These are phyloP conservation scores for Dysphania ambrosioides DNA, from an alignment of 148 eudicot species.

Conservation along the genomic window DNA sequence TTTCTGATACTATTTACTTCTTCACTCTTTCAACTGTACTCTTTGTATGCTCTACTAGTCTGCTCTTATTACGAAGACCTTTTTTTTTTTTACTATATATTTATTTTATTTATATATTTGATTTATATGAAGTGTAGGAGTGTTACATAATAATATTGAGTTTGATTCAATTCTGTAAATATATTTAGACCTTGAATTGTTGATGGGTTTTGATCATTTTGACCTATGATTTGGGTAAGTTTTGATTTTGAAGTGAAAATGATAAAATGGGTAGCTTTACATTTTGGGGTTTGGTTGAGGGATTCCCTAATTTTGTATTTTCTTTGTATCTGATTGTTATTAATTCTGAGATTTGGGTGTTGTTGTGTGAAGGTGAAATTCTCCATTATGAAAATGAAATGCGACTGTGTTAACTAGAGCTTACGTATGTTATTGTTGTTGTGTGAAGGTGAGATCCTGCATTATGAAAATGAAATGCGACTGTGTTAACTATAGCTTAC, in stretches of 20 bases:
- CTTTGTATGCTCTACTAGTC: background rate
- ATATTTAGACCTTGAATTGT: background rate
- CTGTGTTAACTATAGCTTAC: background rate
- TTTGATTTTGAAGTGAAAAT: no score
- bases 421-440: no score
- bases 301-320: background rate
- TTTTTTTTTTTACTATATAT: background rate
- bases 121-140: background rate
- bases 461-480: background rate
- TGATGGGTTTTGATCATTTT: background rate
- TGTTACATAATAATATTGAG: conserved; percentile 23
- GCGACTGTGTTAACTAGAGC: background rate
- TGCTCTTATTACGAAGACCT: conserved; percentile 12
- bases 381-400: background rate
- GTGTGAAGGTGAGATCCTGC: background rate
- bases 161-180: background rate
- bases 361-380: background rate
- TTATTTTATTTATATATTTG: background rate
- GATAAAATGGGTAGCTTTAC: no score
- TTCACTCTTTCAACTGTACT: background rate
- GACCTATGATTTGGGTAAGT: background rate
- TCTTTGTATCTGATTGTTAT: background rate
- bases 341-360: conserved; percentile 15
- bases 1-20: background rate
- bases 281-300: background rate